Base-by-base conservation (phyloP, 1,284 basidiomycete genomes). In the Xerocomus cyaneibrunnescens region DNA sequence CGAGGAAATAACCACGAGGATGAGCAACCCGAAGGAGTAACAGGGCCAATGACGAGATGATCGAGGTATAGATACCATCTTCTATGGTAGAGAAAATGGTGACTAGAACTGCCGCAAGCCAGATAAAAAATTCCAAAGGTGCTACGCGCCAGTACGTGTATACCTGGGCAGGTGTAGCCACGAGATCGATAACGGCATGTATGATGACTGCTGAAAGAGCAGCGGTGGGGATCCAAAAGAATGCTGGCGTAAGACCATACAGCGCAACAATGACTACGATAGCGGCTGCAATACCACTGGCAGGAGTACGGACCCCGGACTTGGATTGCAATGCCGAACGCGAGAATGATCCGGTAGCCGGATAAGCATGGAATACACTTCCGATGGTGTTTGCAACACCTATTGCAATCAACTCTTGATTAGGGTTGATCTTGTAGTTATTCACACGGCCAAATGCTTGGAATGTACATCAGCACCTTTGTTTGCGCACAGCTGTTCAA, bases 331-430 rank as follows among this genome's bases (percentile, higher is more conserved):
- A 79, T 1, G 96, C 96, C 3, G 94, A 93, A 32, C 96, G 92
- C 35, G 94, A 98, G 81, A 99, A 99, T 0, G 95, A 98, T 14
- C 96, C 97, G 8, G 97, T 99, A 0, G 95, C 93, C 8, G 96
- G 94, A 71, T 98, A 99, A 2, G 93, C 96, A 52, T 84, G 82
- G 70, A 98, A 97, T 58, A 87, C 76, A 8, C 89, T 87, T 14
- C 93, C 92, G 56, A 94, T 66, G 0, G 87, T 87, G 68, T 95
- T 96, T 10, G 93, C 87, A n/a, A 98, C 94, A 37, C 97, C 96
- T 58, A 99, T 98, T 36, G 97, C 96, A 62, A 98, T 89, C 46
- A 98, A 80, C 71, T 98, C 96, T 71, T 98, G 96, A 74, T 94
- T 95, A 16, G 96, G 94, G 66, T 98, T 87, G 71, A 99, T 98